These are phyloP conservation scores for Tuber aestivum DNA, from an alignment of 495 filamentous ascomycete genomes.

Conservation along the genomic window DNA sequence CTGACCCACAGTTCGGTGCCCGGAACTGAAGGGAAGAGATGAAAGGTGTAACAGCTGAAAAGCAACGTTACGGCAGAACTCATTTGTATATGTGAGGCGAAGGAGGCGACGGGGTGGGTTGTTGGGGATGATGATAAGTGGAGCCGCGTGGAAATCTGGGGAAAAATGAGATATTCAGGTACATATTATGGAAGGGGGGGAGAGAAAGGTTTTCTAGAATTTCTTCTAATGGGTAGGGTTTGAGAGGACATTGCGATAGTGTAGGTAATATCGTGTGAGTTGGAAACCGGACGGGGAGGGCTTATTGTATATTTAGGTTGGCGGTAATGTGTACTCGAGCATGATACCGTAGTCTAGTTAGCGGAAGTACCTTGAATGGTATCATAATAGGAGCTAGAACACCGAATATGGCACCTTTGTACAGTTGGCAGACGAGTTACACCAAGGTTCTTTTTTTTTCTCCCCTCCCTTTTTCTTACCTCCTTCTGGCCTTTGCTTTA, in stretches of 20 bases:
- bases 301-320: background rate
- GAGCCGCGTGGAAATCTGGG: conserved; percentile 39
- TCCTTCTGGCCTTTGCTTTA: background rate
- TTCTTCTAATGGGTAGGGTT: background rate
- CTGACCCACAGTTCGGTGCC: background rate
- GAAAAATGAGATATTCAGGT: conserved; percentile 35
- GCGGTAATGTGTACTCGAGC: background rate
- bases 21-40: background rate
- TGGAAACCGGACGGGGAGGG: conserved; percentile 1
- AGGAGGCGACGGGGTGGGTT: conserved; percentile 24
- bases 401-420: background rate
- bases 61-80: conserved; percentile 24
- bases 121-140: conserved; percentile 33
- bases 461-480: too few relatives aligned
- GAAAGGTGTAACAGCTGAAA: background rate
- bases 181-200: conserved; percentile 15
- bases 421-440: background rate
- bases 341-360: background rate
- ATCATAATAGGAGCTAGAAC: conserved; percentile 1
- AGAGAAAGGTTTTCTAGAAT: conserved; percentile 4
- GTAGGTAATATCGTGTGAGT: background rate
- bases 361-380: background rate
- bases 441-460: background rate
- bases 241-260: background rate
- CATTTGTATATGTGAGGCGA: conserved; percentile 29